Base-by-base conservation (phyloP, 2,329 filamentous ascomycete species). In the Fusarium anguioides region DNA sequence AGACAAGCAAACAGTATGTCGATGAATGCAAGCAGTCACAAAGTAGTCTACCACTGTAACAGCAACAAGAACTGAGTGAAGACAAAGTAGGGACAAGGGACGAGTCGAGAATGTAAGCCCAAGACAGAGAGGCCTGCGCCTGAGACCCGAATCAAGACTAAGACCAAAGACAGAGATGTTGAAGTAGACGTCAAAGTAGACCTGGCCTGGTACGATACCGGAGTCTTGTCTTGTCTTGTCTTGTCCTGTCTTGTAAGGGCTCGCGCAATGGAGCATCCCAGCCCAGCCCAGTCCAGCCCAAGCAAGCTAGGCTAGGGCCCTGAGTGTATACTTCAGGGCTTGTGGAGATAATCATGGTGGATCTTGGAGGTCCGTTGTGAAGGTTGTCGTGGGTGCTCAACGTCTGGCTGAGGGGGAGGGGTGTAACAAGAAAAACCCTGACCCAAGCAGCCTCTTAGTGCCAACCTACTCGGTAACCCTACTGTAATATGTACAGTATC, bases 401-500 rank as follows among this genome's bases (percentile, higher is more conserved):
- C 64, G 40, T 40, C 64, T 27, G 27, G 59, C 39, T 45, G 45
- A 57, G 60, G 60, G 60, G 37, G 68, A 56, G 70, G 70, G 58
- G 70, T 73, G 71, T 37, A 18, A 41, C 21, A 41, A 65, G 60
- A 46, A 70, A 59, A 45, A 41, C 45, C 45, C 52, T 56, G 47
- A 56, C 48, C 59, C 62, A 68, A 66, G 58, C 51, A 51, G 40
- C 58, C 59, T 23, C 45, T 68, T 72, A 72, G 69, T 72, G 64
- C 58, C 60, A 62, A 67, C 59, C 61, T 65, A 56, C 62, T 65
- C 67, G 54, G 65, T 62, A 71, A 71, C 69, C 64, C 62, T 72
- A 69, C 69, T 54, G 59, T 49, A 62, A 20, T n/a, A n/a, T 35
- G 41, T 36, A 14, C 27, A 29, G 11, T 12, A 47, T 70, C 58